A percentile compares a stretch with the other conserved stretches of the same genome.
phyloP scores from a whole-genome alignment of 768 basidiomycete species.

The Pleurotus sapidus region DNA sequence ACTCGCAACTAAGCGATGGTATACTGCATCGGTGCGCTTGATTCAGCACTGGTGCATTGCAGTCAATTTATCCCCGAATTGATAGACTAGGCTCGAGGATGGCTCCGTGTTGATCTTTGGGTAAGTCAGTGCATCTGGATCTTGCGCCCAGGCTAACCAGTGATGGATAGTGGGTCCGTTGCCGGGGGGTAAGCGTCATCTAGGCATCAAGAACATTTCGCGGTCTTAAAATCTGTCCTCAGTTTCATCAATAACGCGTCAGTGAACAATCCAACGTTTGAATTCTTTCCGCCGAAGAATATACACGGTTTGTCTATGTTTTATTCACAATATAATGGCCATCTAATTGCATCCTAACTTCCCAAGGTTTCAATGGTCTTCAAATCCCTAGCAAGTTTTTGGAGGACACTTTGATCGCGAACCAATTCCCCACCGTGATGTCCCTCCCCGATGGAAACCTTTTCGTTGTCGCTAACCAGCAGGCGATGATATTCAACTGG shows the following conservation, averaged over 20 bases:
- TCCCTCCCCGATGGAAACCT: conserved; percentile 40
- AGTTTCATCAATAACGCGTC: conserved; percentile 67
- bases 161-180: conserved; percentile 4
- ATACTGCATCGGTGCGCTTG: conserved; percentile 30
- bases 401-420: conserved; percentile 12
- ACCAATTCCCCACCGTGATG: conserved; percentile 20
- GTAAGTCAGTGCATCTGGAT: background rate
- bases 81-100: conserved; percentile 17
- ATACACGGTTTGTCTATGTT: conserved; percentile 20
- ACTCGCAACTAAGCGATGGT: conserved; percentile 36
- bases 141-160: background rate
- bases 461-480: conserved; percentile 37
- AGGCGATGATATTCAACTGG: conserved; percentile 40
- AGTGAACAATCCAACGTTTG: conserved; percentile 55
- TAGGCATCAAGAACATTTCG: background rate
- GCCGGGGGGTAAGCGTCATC: conserved; percentile 6
- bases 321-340: background rate
- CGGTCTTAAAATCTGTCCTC: background rate
- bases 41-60: background rate
- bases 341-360: background rate
- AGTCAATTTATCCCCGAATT: background rate
- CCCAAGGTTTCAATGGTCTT: conserved; percentile 18
- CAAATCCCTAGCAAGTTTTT: conserved; percentile 13
- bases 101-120: conserved; percentile 19
- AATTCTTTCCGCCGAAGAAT: conserved; percentile 39